Evolutionary conservation across 2,329 filamentous ascomycete species (phyloP).

Genomic region (Zymoseptoria tritici): DNA sequence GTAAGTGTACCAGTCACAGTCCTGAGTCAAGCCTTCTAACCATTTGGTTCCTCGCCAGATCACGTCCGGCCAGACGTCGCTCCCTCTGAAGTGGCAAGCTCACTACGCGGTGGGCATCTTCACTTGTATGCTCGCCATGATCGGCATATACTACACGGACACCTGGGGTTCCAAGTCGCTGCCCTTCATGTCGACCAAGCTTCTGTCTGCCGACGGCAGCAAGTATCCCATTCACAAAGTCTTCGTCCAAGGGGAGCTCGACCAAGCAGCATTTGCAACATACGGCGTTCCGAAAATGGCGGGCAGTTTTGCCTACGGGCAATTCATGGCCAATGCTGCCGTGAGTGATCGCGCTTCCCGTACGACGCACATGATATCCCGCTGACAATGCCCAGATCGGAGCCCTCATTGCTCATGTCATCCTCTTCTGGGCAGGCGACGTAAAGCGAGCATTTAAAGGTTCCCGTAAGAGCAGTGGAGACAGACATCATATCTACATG

Average conservation of each 20-base stretch:
- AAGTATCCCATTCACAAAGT: slow-evolving; percentile 32
- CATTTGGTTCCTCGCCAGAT: slow-evolving; percentile 32
- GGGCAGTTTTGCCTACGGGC: slow-evolving; percentile 37
- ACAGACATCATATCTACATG: slow-evolving; percentile 49
- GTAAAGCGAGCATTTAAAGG: slow-evolving; percentile 42
- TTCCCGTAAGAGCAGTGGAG: slow-evolving; percentile 38
- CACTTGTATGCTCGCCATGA: slow-evolving; percentile 45
- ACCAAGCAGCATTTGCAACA: slow-evolving; percentile 34
- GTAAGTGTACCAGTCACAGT: slow-evolving; percentile 2
- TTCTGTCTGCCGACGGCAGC: slow-evolving; percentile 36
- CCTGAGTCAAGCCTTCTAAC: not conserved
- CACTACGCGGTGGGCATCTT: slow-evolving; percentile 43
- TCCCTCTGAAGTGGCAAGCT: slow-evolving; percentile 42
- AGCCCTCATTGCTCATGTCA: slow-evolving; percentile 45
- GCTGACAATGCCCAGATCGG: slow-evolving; percentile 36
- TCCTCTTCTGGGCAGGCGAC: slow-evolving; percentile 51
- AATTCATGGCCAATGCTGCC: slow-evolving; percentile 53
- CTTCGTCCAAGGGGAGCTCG: slow-evolving; percentile 37
- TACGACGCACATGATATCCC: not conserved
- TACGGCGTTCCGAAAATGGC: slow-evolving; percentile 44
- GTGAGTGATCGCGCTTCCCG: slow-evolving; percentile 4
- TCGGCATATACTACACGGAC: slow-evolving; percentile 47
- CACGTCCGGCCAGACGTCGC: slow-evolving; percentile 45
- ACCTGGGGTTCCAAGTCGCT: slow-evolving; percentile 41
- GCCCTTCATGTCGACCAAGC: slow-evolving; percentile 50